A percentile compares a stretch with the other conserved stretches of the same genome.
Conservation (phyloP, 108 stramenopile species). For the Fragilariopsis cylindrus region DNA sequence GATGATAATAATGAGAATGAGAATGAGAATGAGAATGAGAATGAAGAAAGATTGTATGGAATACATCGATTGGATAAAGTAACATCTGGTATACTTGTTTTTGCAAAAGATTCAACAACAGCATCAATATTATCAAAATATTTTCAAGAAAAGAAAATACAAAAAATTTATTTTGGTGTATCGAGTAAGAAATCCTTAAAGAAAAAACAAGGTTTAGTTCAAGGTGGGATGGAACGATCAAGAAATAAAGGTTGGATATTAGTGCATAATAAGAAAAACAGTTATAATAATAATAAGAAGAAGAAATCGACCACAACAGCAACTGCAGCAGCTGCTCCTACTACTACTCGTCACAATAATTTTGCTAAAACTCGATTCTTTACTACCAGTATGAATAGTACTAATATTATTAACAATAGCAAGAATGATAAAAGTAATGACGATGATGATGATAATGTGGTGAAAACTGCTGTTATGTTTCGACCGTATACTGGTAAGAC, state of each 20-base stretch:
- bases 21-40: slow-evolving; percentile 27
- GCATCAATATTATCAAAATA: slow-evolving; percentile 45
- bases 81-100: slow-evolving; percentile 76
- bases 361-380: slow-evolving; percentile 78
- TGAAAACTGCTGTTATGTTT: slow-evolving; percentile 38
- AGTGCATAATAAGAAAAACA: slow-evolving; percentile 27
- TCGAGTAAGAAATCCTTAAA: slow-evolving; percentile 64
- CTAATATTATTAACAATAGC: not conserved
- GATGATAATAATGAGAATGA: slow-evolving; percentile 21
- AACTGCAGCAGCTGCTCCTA: no score
- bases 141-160: slow-evolving; percentile 41
- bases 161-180: slow-evolving; percentile 67
- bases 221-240: slow-evolving; percentile 63
- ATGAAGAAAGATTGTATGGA: slow-evolving; percentile 59
- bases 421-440: slow-evolving; percentile 16
- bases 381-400: slow-evolving; percentile 38
- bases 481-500: slow-evolving; percentile 80
- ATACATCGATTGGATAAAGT: slow-evolving; percentile 81
- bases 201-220: slow-evolving; percentile 83
- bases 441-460: slow-evolving; percentile 11
- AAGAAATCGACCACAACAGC: not conserved
- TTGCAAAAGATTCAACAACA: slow-evolving; percentile 61
- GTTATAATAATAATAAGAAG: not conserved
- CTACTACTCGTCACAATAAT: not conserved
- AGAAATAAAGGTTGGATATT: slow-evolving; percentile 77